Conservation (phyloP, 2,329 filamentous ascomycete species). For the Cladosporium sp. region DNA sequence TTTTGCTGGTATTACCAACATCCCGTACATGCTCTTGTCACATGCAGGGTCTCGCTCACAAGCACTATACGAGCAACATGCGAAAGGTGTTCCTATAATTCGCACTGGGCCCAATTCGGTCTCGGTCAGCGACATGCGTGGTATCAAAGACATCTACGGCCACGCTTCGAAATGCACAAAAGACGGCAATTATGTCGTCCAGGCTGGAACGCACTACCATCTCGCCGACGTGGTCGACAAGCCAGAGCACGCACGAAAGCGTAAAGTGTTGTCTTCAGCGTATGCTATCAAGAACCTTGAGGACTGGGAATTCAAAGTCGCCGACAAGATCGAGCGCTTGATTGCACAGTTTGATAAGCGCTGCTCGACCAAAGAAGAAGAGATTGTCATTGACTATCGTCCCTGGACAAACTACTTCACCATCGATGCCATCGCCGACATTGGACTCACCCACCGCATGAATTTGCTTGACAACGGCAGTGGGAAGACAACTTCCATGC, state of each 20-base stretch:
- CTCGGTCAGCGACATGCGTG: constrained; percentile 44
- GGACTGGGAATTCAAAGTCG: constrained; percentile 44
- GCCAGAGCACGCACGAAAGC: constrained; percentile 41
- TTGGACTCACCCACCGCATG: constrained; percentile 40
- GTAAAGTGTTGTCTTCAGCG: constrained; percentile 41
- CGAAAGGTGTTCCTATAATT: constrained; percentile 44
- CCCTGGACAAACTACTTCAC: constrained; percentile 42
- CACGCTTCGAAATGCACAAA: constrained; percentile 40
- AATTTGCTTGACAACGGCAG: constrained; percentile 40
- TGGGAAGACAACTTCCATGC: constrained; percentile 33
- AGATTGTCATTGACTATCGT: constrained; percentile 39
- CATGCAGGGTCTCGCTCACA: constrained; percentile 45
- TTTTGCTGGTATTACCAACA: constrained; percentile 48
- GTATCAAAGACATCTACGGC: constrained; percentile 44
- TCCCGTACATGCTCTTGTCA: constrained; percentile 48
- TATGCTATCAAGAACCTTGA: constrained; percentile 45
- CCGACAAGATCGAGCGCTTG: constrained; percentile 37
- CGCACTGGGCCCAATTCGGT: constrained; percentile 50
- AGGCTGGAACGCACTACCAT: constrained; percentile 37
- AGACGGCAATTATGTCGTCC: constrained; percentile 36
- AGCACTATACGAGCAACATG: constrained; percentile 45
- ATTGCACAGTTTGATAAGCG: constrained; percentile 39
- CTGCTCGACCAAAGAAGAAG: constrained; percentile 30
- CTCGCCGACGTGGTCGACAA: constrained; percentile 44
- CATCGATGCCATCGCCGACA: constrained; percentile 42